A percentile compares a stretch with the other conserved stretches of the same genome.
phyloP scores from a whole-genome alignment of 768 basidiomycete species.

The Cyclocybe cylindracea region DNA sequence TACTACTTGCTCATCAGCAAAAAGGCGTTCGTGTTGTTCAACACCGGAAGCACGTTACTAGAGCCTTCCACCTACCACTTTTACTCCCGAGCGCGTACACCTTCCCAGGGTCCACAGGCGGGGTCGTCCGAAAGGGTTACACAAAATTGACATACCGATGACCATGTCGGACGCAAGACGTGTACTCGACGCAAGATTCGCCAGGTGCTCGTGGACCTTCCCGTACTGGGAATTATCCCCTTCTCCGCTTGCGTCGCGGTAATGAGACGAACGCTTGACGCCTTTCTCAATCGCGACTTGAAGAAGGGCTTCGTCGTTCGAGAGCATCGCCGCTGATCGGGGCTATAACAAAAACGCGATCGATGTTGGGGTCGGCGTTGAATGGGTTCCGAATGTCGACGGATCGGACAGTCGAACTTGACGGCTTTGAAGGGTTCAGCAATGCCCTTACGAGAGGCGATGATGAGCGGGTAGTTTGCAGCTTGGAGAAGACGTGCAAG shows the following conservation, averaged over 20 bases:
- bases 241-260: slow-evolving; percentile 16
- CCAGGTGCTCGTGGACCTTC: slow-evolving; percentile 25
- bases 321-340: slow-evolving; percentile 1
- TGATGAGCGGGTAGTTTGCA: slow-evolving; percentile 22
- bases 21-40: too few species aligned
- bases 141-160: slow-evolving; percentile 18
- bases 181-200: slow-evolving; percentile 21
- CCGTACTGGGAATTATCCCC: slow-evolving; percentile 17
- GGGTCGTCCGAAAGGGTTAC: neutral
- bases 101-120: too few species aligned
- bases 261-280: slow-evolving; percentile 32
- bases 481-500: slow-evolving; percentile 24
- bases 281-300: slow-evolving; percentile 27
- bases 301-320: slow-evolving; percentile 26
- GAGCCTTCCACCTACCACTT: too few species aligned
- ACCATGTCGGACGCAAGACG: slow-evolving; percentile 31
- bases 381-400: too few species aligned
- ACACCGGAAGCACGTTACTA: too few species aligned
- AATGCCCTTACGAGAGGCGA: slow-evolving; percentile 26
- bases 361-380: too few species aligned
- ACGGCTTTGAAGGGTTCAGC: slow-evolving; percentile 20
- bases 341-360: neutral
- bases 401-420: slow-evolving; percentile 20
- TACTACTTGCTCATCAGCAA: too few species aligned
- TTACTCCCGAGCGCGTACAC: too few species aligned